These are phyloP conservation scores for Chalaropsis ovoidea DNA, from an alignment of 2,329 filamentous ascomycete genomes.

Conservation along the genomic window DNA sequence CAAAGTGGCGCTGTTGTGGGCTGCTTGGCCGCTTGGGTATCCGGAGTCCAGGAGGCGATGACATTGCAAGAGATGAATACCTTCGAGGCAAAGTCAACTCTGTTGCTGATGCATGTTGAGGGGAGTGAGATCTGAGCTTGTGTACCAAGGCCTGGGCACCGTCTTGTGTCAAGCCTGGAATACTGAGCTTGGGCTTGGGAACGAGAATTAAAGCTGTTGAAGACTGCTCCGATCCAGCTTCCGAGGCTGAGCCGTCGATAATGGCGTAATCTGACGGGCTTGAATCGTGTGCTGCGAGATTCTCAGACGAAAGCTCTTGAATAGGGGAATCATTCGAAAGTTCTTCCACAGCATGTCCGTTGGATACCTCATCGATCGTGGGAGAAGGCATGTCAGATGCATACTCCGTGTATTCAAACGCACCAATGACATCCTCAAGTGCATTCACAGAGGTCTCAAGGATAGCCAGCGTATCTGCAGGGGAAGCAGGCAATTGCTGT, in stretches of 20 bases:
- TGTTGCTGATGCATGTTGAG: background rate
- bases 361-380: background rate
- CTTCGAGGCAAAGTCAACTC: background rate
- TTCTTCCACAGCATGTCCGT: background rate
- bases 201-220: slow-evolving; percentile 23
- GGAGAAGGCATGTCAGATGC: background rate
- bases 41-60: background rate
- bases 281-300: background rate
- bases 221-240: slow-evolving; percentile 17
- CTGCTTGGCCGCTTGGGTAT: background rate
- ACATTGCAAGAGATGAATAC: background rate
- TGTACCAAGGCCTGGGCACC: background rate
- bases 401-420: background rate
- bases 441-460: slow-evolving; percentile 4
- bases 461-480: slow-evolving; percentile 2
- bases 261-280: slow-evolving; percentile 17
- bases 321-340: slow-evolving; percentile 19
- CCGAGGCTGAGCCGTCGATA: slow-evolving; percentile 22
- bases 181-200: slow-evolving; percentile 4
- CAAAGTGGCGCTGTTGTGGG: slow-evolving; percentile 26
- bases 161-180: background rate
- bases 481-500: background rate
- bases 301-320: slow-evolving; percentile 10
- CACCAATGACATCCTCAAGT: slow-evolving; percentile 9
- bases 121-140: slow-evolving; percentile 5